These are phyloP conservation scores for Pyrus hybrid DNA, from an alignment of 331 rosid species.

Conservation along the genomic window DNA sequence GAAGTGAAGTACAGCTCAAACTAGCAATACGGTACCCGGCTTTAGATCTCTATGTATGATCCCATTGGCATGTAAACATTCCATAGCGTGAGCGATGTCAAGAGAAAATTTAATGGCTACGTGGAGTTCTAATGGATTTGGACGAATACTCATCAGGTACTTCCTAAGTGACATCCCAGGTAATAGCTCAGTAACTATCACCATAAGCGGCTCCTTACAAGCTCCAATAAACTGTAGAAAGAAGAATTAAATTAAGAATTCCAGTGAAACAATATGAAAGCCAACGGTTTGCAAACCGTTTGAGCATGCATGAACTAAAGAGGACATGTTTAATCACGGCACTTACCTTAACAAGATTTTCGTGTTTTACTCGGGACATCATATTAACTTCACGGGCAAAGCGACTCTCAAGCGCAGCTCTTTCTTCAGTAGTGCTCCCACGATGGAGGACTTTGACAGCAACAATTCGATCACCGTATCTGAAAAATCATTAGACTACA, in stretches of 20 bases:
- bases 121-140: conserved; percentile 47
- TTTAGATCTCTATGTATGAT: conserved; percentile 59
- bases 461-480: conserved; percentile 73
- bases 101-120: conserved; percentile 71
- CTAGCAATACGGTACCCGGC: conserved; percentile 56
- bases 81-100: conserved; percentile 94
- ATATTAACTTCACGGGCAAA: conserved; percentile 88
- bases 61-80: conserved; percentile 67
- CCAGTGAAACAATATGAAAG: conserved; percentile 6
- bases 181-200: conserved; percentile 88
- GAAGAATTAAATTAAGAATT: conserved; percentile 16
- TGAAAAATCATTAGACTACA: conserved; percentile 37
- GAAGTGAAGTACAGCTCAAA: conserved; percentile 11
- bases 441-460: conserved; percentile 88
- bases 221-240: conserved; percentile 85
- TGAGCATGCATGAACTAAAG: conserved; percentile 1
- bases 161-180: conserved; percentile 97
- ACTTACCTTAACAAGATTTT: conserved; percentile 83
- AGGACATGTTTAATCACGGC: not conserved
- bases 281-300: not conserved
- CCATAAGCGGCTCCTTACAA: conserved; percentile 96
- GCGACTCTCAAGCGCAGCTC: conserved; percentile 75
- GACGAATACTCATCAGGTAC: conserved; percentile 62
- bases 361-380: conserved; percentile 96
- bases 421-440: conserved; percentile 74